Conservation (phyloP, 148 eudicot species). For the Vaccinium myrtillus region DNA sequence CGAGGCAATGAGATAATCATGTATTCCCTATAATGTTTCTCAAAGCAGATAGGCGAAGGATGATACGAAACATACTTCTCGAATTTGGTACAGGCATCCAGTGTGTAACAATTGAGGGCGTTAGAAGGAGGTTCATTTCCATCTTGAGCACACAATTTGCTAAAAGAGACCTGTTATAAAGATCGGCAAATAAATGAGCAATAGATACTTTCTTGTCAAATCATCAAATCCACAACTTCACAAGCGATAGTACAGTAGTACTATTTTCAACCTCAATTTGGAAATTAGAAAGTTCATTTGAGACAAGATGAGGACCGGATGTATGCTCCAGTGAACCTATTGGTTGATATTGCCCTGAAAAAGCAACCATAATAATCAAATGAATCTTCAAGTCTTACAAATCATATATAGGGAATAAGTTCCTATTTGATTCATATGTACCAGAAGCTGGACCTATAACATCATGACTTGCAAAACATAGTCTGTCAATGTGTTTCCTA, state of each 20-base stretch:
- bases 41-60: conserved; percentile 66
- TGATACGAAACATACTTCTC: conserved; percentile 51
- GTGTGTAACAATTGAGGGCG: conserved; percentile 17
- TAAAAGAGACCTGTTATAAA: conserved; percentile 31
- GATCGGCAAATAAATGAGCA: conserved; percentile 3
- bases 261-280: conserved; percentile 28
- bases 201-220: not conserved
- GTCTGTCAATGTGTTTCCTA: too few relatives aligned
- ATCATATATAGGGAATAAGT: too few relatives aligned
- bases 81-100: conserved; percentile 14
- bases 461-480: too few relatives aligned
- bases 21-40: conserved; percentile 57
- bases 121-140: conserved; percentile 20
- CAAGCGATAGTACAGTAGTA: not conserved
- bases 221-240: not conserved
- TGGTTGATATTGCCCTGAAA: conserved; percentile 24
- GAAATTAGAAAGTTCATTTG: not conserved
- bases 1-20: conserved; percentile 49
- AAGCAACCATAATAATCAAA: not conserved
- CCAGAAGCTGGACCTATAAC: too few relatives aligned
- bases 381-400: too few relatives aligned
- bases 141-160: conserved; percentile 34
- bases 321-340: conserved; percentile 28
- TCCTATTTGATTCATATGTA: too few relatives aligned
- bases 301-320: conserved; percentile 17